phyloP scores from a whole-genome alignment of 495 filamentous ascomycete genomes.

The Talaromyces thailandensis region DNA sequence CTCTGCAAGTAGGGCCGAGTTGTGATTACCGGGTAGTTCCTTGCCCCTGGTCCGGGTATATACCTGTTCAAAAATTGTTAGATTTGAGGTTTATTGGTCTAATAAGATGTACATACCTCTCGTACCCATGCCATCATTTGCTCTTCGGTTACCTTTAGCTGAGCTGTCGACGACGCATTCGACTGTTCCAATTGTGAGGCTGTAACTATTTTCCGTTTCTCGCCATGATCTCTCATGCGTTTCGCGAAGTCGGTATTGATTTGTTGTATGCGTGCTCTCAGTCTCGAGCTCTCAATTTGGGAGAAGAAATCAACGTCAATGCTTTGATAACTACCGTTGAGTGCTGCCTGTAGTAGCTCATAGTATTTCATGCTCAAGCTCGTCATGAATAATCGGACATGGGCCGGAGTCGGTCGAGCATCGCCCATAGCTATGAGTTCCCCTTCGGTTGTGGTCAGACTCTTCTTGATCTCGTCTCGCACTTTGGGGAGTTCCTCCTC shows the following conservation, averaged over 20 bases:
- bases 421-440: constrained; percentile 39
- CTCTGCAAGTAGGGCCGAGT: constrained; percentile 25
- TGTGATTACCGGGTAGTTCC: constrained; percentile 37
- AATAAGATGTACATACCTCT: background rate
- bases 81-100: background rate
- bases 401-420: constrained; percentile 30
- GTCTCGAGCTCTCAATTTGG: constrained; percentile 31
- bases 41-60: constrained; percentile 20
- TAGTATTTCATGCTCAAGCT: constrained; percentile 43
- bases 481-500: constrained; percentile 46
- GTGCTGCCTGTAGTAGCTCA: constrained; percentile 36
- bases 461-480: constrained; percentile 44
- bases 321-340: constrained; percentile 48
- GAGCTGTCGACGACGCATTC: background rate
- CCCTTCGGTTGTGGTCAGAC: constrained; percentile 18
- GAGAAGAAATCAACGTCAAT: constrained; percentile 42
- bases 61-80: constrained; percentile 9
- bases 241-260: constrained; percentile 43
- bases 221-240: constrained; percentile 34
- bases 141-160: background rate
- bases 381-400: constrained; percentile 46
- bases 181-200: no score
- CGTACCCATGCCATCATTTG: background rate
- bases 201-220: constrained; percentile 17
- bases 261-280: constrained; percentile 53